These are phyloP conservation scores for Hyphopichia buzzinii DNA, from an alignment of 1,139 yeast species.

Conservation along the genomic window DNA sequence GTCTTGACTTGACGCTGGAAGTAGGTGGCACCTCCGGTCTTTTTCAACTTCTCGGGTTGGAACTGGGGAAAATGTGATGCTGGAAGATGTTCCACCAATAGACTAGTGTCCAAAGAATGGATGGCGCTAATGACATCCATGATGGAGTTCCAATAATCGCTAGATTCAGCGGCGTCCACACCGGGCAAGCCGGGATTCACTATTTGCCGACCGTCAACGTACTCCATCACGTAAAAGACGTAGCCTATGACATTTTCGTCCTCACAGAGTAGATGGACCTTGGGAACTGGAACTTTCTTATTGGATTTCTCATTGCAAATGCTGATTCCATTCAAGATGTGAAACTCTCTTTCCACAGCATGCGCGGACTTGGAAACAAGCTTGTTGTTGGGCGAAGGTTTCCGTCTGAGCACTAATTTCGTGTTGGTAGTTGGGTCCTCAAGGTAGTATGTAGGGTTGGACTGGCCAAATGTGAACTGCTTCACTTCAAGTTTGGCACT, in stretches of 20 bases:
- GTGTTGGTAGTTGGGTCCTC: conserved; percentile 36
- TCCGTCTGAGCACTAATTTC: conserved; percentile 54
- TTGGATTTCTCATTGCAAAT: conserved; percentile 23
- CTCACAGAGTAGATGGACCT: conserved; percentile 48
- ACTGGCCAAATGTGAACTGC: conserved; percentile 66
- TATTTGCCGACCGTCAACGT: conserved; percentile 57
- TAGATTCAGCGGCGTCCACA: conserved; percentile 18
- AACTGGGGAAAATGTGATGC: conserved; percentile 47
- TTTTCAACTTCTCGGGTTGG: conserved; percentile 24
- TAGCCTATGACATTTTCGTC: conserved; percentile 50
- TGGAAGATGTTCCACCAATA: conserved; percentile 46
- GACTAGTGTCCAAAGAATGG: conserved; percentile 50
- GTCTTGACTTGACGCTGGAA: conserved; percentile 58
- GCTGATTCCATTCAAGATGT: conserved; percentile 48
- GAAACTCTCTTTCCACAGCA: conserved; percentile 63
- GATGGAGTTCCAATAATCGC: conserved; percentile 48
- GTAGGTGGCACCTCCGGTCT: conserved; percentile 30
- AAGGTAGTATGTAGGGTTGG: conserved; percentile 62
- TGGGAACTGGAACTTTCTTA: conserved; percentile 48
- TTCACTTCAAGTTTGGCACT: conserved; percentile 27
- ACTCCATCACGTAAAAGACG: conserved; percentile 62
- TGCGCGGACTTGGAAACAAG: conserved; percentile 62
- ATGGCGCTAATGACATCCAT: conserved; percentile 51
- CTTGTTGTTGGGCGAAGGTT: conserved; percentile 55
- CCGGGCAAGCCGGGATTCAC: conserved; percentile 54